phyloP scores from a whole-genome alignment of 768 basidiomycete genomes.

The Agrocybe chaxingu region DNA sequence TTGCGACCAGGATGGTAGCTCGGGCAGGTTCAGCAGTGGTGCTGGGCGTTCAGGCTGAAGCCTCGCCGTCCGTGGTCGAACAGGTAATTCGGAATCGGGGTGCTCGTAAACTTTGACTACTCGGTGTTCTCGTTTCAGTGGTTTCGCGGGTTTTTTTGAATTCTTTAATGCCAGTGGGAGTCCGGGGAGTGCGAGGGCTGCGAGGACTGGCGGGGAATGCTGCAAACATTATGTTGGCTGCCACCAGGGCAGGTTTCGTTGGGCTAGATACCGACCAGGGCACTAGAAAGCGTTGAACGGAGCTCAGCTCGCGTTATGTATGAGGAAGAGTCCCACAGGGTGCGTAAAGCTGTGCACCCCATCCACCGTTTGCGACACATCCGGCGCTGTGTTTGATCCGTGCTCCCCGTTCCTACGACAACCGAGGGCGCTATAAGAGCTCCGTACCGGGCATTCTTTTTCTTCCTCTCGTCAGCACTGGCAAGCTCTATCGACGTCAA shows the following conservation, averaged over 20 bases:
- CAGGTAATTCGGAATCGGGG: constrained; percentile 16
- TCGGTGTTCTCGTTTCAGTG: constrained; percentile 17
- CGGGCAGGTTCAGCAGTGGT: constrained; percentile 21
- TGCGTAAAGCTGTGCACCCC: constrained; percentile 3
- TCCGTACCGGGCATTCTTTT: no score
- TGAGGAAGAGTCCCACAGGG: not conserved
- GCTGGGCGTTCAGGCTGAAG: constrained; percentile 19
- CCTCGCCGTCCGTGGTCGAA: constrained; percentile 12
- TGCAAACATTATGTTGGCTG: constrained; percentile 19
- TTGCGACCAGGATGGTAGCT: constrained; percentile 11
- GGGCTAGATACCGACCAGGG: constrained; percentile 20
- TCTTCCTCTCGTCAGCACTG: no score
- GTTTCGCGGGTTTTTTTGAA: constrained; percentile 2
- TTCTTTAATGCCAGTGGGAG: not conserved
- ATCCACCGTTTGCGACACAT: not conserved
- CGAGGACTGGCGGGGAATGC: constrained; percentile 15
- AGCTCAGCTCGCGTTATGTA: constrained; percentile 1
- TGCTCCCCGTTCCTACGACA: no score
- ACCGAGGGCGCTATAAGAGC: no score
- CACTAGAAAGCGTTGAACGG: constrained; percentile 13
- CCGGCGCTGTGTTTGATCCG: not conserved
- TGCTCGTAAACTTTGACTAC: constrained; percentile 17
- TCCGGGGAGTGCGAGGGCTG: constrained; percentile 4
- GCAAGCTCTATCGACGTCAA: no score
- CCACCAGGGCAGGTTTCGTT: constrained; percentile 22